Evolutionary conservation across 1,139 yeast genomes (phyloP), one percentile per base, ranked within the genome.

Genomic region (Candida sanyaensis): DNA sequence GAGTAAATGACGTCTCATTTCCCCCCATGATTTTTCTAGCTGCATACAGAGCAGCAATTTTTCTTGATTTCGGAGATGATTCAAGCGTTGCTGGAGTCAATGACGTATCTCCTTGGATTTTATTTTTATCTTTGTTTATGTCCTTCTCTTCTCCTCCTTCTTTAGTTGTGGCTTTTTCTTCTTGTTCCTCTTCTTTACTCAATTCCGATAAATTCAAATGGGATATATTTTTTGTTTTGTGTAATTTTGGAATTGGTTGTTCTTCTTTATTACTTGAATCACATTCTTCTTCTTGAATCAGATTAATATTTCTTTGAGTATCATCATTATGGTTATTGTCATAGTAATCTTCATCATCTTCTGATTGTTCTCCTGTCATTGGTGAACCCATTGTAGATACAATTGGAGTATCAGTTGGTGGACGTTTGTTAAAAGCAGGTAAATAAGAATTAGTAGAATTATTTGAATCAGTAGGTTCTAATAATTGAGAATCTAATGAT

Each of bases 371-470:
- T 34, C 64, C 57, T 26, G 68, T 66, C 24, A 65, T 63, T 0
- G 90, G 90, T 1, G 88, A 81, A 1, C 80, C 71, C 51, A 71
- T 66, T 10, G 74, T 67, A 34, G 87, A 82, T 4, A 78, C 81
- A 2, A 83, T 74, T 0, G 92, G 92, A 0, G 92, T 86, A 60
- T 86, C 92, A 40, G 86, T 83, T 48, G 83, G 66, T 0, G 92
- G 91, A 42, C 90, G 70, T 62, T 80, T 83, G 60, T 85, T 82
- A 63, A 86, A 86, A 49, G 73, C 84, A 0, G 89, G 88, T 41
- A 80, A 66, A 37, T 61, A 56, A 2, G 62, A 50, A 37, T 33
- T 46, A 2, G 42, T 30, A 8, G 54, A 51, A 37, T 37, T 42
- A 40, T 55, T 56, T 8, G 66, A 60, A 42, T 61, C 63, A 36